Evolutionary conservation across 129 eudicot genomes (phyloP).

Genomic region (Centaurea solstitialis): DNA sequence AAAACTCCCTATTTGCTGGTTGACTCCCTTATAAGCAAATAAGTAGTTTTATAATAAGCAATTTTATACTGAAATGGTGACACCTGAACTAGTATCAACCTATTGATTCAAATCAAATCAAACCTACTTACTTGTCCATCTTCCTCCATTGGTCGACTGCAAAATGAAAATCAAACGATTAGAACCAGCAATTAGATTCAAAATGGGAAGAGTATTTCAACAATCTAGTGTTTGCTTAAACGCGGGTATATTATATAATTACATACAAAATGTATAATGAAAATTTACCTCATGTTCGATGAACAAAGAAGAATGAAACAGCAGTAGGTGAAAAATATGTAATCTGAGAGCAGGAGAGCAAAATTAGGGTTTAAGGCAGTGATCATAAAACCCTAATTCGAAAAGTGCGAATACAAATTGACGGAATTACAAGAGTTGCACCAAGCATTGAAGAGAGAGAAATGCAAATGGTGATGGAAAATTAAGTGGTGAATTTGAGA

Average conservation of each 20-base stretch:
- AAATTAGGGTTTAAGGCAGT: slow-evolving; percentile 32
- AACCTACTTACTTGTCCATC: slow-evolving; percentile 74
- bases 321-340: neutral
- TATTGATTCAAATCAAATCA: neutral
- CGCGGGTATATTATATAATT: neutral
- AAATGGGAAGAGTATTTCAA: neutral
- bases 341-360: slow-evolving; percentile 18
- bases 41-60: too few relatives aligned
- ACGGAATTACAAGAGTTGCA: neutral
- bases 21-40: too few relatives aligned
- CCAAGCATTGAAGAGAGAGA: neutral
- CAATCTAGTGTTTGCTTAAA: slow-evolving; percentile 28
- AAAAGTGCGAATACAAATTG: neutral
- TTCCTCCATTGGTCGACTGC: slow-evolving; percentile 94
- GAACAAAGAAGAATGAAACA: neutral
- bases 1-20: too few relatives aligned
- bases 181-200: neutral
- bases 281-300: too few relatives aligned
- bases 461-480: neutral
- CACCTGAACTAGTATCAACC: neutral
- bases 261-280: neutral
- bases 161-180: neutral
- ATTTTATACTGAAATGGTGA: too few relatives aligned
- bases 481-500: neutral
- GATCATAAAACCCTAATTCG: slow-evolving; percentile 8